These are phyloP conservation scores for Salvia miltiorrhiza DNA, from an alignment of 257 asterid species.

Conservation along the genomic window DNA sequence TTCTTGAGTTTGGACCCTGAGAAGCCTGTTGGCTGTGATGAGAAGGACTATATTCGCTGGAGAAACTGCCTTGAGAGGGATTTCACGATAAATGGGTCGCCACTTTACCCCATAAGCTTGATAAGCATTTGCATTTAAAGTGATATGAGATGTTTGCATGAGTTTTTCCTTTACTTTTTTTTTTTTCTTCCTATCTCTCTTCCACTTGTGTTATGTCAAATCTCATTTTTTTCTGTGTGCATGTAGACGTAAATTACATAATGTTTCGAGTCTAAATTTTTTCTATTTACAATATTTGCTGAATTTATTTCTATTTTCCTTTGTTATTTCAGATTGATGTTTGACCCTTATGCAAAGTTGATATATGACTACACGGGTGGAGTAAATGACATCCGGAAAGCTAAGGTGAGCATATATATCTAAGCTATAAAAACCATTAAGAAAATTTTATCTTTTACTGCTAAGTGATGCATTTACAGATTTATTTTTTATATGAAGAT, in stretches of 20 bases:
- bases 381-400: slow-evolving; percentile 68
- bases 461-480: slow-evolving; percentile 20
- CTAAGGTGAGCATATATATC: slow-evolving; percentile 87
- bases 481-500: slow-evolving; percentile 41
- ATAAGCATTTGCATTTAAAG: background rate
- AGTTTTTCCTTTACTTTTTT: background rate
- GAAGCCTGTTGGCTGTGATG: slow-evolving; percentile 59
- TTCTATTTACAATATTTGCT: slow-evolving; percentile 13
- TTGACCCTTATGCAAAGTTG: slow-evolving; percentile 75
- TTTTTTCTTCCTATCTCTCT: background rate
- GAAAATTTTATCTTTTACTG: slow-evolving; percentile 5
- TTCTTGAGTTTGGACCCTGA: slow-evolving; percentile 37
- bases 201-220: background rate
- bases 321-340: slow-evolving; percentile 58
- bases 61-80: slow-evolving; percentile 74
- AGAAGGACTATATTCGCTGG: slow-evolving; percentile 73
- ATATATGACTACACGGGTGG: slow-evolving; percentile 86
- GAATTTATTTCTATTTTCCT: slow-evolving; percentile 2
- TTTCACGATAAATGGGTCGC: slow-evolving; percentile 78
- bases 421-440: slow-evolving; percentile 26
- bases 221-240: background rate
- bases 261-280: background rate
- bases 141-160: background rate
- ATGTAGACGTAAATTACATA: background rate
- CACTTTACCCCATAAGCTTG: slow-evolving; percentile 23